These are phyloP conservation scores for Micractinium conductrix DNA, from an alignment of 139 green algal genomes.

Conservation along the genomic window DNA sequence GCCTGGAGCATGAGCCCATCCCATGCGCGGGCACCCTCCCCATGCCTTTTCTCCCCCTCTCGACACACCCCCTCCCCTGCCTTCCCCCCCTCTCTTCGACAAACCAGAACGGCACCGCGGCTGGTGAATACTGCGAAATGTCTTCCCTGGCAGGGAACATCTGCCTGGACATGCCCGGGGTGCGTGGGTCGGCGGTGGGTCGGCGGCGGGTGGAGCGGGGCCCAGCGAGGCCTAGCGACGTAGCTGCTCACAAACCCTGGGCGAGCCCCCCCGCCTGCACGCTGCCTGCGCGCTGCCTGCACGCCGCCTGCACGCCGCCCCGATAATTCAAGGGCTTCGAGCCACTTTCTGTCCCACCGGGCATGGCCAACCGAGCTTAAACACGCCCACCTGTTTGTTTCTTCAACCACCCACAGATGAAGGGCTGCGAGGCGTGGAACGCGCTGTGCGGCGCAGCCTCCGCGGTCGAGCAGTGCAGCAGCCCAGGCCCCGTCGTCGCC, in stretches of 20 bases:
- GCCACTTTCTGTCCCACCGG: not conserved
- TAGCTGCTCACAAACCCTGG: no score
- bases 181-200: not conserved
- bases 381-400: not conserved
- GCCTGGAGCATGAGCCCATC: no score
- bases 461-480: constrained; percentile 14
- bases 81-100: not conserved
- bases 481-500: not conserved
- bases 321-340: not conserved
- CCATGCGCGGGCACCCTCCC: no score
- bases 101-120: constrained; percentile 6
- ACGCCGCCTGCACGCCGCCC: not conserved
- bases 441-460: constrained; percentile 4
- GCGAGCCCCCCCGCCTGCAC: not conserved
- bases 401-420: not conserved
- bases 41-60: not conserved
- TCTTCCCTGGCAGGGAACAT: not conserved
- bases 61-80: not conserved
- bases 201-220: no score
- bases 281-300: not conserved
- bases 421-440: constrained; percentile 27
- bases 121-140: constrained; percentile 16
- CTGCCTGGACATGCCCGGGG: constrained; percentile 17
- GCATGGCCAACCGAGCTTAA: no score
- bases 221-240: no score